Evolutionary conservation across 1,284 basidiomycete genomes (phyloP).

Genomic region (Marasmius tenuissimus): DNA sequence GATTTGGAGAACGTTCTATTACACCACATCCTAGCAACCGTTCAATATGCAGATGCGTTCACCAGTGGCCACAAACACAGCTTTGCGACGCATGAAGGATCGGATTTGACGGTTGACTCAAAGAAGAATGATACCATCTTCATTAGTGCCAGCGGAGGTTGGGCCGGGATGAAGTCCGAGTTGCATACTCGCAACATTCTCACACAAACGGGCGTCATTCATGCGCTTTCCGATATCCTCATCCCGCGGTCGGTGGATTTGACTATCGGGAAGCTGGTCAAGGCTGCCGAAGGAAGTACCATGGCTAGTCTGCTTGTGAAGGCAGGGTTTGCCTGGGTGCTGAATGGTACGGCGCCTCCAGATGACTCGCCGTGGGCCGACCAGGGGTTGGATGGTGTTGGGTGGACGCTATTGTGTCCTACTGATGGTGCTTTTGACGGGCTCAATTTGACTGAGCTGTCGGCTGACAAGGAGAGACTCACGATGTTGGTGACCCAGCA

Average conservation of each 20-base stretch:
- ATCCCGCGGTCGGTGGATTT: conserved; percentile 88
- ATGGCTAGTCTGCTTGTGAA: conserved; percentile 85
- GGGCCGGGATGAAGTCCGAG: conserved; percentile 65
- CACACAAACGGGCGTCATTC: conserved; percentile 89
- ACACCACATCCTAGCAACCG: conserved; percentile 80
- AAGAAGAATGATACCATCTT: conserved; percentile 47
- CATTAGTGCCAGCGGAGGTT: conserved; percentile 71
- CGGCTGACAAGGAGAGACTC: conserved; percentile 61
- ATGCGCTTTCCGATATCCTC: conserved; percentile 86
- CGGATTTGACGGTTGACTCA: conserved; percentile 64
- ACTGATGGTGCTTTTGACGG: conserved; percentile 90
- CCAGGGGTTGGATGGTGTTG: conserved; percentile 42
- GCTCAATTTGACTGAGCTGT: conserved; percentile 83
- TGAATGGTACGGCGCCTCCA: conserved; percentile 82
- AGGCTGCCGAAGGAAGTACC: conserved; percentile 83
- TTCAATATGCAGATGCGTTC: conserved; percentile 74
- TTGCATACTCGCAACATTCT: conserved; percentile 64
- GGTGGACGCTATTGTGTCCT: conserved; percentile 89
- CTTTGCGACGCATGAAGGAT: conserved; percentile 73
- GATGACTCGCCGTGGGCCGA: conserved; percentile 61
- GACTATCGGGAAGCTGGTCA: conserved; percentile 86
- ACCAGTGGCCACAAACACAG: conserved; percentile 65
- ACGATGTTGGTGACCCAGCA: conserved; percentile 83
- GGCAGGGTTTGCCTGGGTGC: conserved; percentile 86
- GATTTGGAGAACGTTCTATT: conserved; percentile 83